These are phyloP conservation scores for Clarireedia monteithiana DNA, from an alignment of 2,329 filamentous ascomycete genomes.

Conservation along the genomic window DNA sequence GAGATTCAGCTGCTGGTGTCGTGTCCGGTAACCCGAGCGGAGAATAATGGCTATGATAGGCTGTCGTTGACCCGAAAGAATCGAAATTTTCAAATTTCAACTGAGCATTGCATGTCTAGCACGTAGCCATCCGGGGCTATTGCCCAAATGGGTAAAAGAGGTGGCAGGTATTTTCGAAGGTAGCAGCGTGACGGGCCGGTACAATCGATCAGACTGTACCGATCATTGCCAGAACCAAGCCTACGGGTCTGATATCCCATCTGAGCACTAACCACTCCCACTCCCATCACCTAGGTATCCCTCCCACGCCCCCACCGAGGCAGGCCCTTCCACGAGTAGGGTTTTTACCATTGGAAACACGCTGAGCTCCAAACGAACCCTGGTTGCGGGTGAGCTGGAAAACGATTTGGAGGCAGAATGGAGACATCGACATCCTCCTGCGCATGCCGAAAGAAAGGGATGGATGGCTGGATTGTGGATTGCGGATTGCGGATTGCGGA, in stretches of 20 bases:
- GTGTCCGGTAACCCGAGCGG: not conserved
- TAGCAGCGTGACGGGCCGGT: not conserved
- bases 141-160: not conserved
- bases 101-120: not conserved
- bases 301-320: not conserved
- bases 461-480: too few species aligned
- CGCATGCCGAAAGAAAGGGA: too few species aligned
- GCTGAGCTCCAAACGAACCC: too few species aligned
- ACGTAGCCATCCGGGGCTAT: not conserved
- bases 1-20: not conserved
- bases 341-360: too few species aligned
- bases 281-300: too few species aligned
- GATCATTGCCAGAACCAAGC: slow-evolving; percentile 4
- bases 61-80: not conserved
- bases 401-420: too few species aligned
- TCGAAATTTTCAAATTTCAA: not conserved
- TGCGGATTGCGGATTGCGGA: too few species aligned
- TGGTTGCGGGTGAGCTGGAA: too few species aligned
- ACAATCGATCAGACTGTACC: not conserved
- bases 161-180: slow-evolving; percentile 1
- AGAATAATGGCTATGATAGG: not conserved
- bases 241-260: slow-evolving; percentile 1
- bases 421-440: too few species aligned
- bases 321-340: too few species aligned
- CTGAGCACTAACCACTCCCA: not conserved